These are phyloP conservation scores for Ophiostoma ips DNA, from an alignment of 2,329 filamentous ascomycete species.

Conservation along the genomic window DNA sequence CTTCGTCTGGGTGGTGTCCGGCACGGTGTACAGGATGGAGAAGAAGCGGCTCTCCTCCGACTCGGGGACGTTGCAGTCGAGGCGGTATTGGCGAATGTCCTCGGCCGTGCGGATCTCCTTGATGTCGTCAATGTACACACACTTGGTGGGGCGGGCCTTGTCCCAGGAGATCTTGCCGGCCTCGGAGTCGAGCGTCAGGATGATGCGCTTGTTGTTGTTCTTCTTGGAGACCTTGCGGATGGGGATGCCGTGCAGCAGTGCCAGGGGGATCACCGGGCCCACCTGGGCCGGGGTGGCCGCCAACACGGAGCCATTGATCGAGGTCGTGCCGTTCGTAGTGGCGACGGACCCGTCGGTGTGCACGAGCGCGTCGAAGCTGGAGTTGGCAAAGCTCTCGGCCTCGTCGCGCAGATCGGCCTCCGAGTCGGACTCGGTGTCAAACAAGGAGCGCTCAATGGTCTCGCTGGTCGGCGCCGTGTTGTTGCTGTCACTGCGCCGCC, in stretches of 20 bases:
- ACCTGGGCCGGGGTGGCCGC: slow-evolving; percentile 22
- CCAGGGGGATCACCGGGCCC: slow-evolving; percentile 61
- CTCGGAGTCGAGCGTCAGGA: slow-evolving; percentile 62
- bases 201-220: slow-evolving; percentile 63
- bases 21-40: slow-evolving; percentile 73
- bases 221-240: slow-evolving; percentile 81
- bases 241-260: slow-evolving; percentile 63
- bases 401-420: slow-evolving; percentile 40
- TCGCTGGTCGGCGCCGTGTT: slow-evolving; percentile 43
- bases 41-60: slow-evolving; percentile 64
- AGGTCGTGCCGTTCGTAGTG: slow-evolving; percentile 31
- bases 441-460: slow-evolving; percentile 13
- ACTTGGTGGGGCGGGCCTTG: slow-evolving; percentile 60
- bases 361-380: slow-evolving; percentile 15
- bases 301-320: slow-evolving; percentile 23
- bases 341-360: slow-evolving; percentile 13
- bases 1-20: slow-evolving; percentile 70
- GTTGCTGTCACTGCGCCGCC: slow-evolving; percentile 76
- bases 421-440: slow-evolving; percentile 41
- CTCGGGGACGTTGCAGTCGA: slow-evolving; percentile 62
- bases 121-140: slow-evolving; percentile 90
- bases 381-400: slow-evolving; percentile 15
- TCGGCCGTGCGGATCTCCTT: slow-evolving; percentile 73
- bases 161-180: slow-evolving; percentile 85
- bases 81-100: slow-evolving; percentile 77